Conservation (phyloP, 2,329 filamentous ascomycete species). For the Paradendryphiella salina region DNA sequence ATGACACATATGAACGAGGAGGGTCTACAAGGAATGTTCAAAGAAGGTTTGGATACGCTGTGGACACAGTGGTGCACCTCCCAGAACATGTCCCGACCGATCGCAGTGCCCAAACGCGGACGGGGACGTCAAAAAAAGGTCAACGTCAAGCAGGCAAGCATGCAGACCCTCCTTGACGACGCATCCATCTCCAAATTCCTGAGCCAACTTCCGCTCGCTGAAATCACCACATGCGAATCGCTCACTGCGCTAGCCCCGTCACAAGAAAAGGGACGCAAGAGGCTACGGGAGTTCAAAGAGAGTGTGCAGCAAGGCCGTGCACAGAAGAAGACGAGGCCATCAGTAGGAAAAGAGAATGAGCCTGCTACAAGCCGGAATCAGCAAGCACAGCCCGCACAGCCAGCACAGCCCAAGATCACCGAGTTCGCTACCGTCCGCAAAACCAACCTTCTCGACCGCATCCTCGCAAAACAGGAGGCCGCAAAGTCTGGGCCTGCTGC, state of each 20-base stretch:
- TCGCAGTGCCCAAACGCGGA: slow-evolving; percentile 42
- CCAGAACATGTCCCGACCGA: slow-evolving; percentile 32
- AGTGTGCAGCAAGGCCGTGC: slow-evolving; percentile 52
- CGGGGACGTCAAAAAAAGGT: slow-evolving; percentile 40
- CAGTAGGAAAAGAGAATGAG: slow-evolving; percentile 40
- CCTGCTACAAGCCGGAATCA: slow-evolving; percentile 11
- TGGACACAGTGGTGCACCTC: slow-evolving; percentile 50
- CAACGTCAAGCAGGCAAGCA: slow-evolving; percentile 51
- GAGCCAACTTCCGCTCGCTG: slow-evolving; percentile 58
- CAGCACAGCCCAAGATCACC: slow-evolving; percentile 43
- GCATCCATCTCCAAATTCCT: slow-evolving; percentile 55
- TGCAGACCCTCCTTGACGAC: slow-evolving; percentile 50
- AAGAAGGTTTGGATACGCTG: slow-evolving; percentile 50
- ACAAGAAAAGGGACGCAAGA: slow-evolving; percentile 67
- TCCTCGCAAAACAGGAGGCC: slow-evolving; percentile 54
- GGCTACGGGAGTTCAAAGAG: slow-evolving; percentile 69
- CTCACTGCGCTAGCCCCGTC: slow-evolving; percentile 59
- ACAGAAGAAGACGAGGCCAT: slow-evolving; percentile 37
- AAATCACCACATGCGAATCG: slow-evolving; percentile 58
- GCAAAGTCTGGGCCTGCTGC: slow-evolving; percentile 45
- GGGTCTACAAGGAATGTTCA: slow-evolving; percentile 56
- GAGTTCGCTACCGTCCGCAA: slow-evolving; percentile 48
- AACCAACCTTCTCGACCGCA: slow-evolving; percentile 54
- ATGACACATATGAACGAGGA: slow-evolving; percentile 50
- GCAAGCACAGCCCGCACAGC: slow-evolving; percentile 25